A percentile compares a stretch with the other conserved stretches of the same genome.
Conservation (phyloP, 768 basidiomycete species). For the Collybia mongolica region DNA sequence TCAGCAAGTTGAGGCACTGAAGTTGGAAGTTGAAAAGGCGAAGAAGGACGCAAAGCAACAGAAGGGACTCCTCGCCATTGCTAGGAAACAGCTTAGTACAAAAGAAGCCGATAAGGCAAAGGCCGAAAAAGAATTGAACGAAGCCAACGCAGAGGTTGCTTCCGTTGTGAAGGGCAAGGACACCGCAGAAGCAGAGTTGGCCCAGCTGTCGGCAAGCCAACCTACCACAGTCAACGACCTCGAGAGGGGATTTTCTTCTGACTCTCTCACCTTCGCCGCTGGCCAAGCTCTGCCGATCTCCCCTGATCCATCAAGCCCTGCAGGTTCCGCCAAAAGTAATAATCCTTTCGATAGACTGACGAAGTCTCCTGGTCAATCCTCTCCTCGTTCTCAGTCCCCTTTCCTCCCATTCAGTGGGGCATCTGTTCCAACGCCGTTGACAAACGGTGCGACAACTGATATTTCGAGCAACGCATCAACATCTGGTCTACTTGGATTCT, state of each 20-base stretch:
- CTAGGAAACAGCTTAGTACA: slow-evolving; percentile 87
- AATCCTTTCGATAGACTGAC: slow-evolving; percentile 87
- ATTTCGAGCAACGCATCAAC: slow-evolving; percentile 18
- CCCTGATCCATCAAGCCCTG: slow-evolving; percentile 58
- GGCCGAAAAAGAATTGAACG: slow-evolving; percentile 69
- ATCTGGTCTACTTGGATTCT: slow-evolving; percentile 57
- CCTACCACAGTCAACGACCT: slow-evolving; percentile 11
- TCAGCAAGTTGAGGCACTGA: slow-evolving; percentile 67
- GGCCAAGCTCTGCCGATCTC: slow-evolving; percentile 72
- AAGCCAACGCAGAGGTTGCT: slow-evolving; percentile 55
- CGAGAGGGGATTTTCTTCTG: slow-evolving; percentile 35
- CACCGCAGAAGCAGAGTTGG: slow-evolving; percentile 51
- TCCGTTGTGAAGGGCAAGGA: slow-evolving; percentile 54
- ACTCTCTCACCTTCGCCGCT: slow-evolving; percentile 60
- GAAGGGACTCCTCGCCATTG: slow-evolving; percentile 92
- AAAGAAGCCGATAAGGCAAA: slow-evolving; percentile 78
- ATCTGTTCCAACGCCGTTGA: slow-evolving; percentile 35
- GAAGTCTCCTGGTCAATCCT: slow-evolving; percentile 39
- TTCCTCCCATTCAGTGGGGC: slow-evolving; percentile 50
- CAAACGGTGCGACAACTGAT: slow-evolving; percentile 18
- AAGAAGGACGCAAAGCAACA: slow-evolving; percentile 96
- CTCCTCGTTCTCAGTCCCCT: slow-evolving; percentile 57
- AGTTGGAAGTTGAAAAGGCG: slow-evolving; percentile 77
- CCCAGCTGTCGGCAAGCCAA: slow-evolving; percentile 22
- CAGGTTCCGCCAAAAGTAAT: slow-evolving; percentile 67